Conservation (phyloP, 805 yeast species). For the Spathaspora hagerdaliae region DNA sequence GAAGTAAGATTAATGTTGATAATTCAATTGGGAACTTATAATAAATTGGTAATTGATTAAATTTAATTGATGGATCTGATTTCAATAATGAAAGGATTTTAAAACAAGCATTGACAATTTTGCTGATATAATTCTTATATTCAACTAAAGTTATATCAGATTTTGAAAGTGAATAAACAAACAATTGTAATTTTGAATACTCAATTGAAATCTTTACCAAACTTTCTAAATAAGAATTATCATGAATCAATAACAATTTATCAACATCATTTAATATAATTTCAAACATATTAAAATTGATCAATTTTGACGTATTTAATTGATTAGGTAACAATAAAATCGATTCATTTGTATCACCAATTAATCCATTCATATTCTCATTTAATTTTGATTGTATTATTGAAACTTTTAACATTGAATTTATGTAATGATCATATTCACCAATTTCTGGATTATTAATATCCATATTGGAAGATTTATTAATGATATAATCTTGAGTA, state of each 20-base stretch:
- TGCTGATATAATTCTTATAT: conserved; percentile 23
- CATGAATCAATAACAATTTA: conserved; percentile 4
- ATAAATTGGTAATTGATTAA: conserved; percentile 37
- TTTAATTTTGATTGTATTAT: conserved; percentile 37
- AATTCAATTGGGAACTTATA: conserved; percentile 36
- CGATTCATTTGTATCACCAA: conserved; percentile 14
- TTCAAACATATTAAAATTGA: conserved; percentile 42
- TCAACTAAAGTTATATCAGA: conserved; percentile 21
- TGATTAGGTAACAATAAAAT: conserved; percentile 9
- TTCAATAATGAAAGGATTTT: conserved; percentile 20
- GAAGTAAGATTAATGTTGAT: conserved; percentile 25
- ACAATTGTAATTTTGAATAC: conserved; percentile 36
- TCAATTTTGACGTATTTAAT: conserved; percentile 25
- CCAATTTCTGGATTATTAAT: background rate
- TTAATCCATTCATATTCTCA: conserved; percentile 32
- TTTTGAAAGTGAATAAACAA: conserved; percentile 28
- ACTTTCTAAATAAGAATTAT: conserved; percentile 17
- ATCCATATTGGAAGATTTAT: conserved; percentile 27
- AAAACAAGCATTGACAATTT: conserved; percentile 25
- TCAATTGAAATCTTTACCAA: conserved; percentile 30
- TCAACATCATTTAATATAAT: conserved; percentile 30
- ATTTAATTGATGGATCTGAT: conserved; percentile 4
- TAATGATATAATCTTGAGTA: conserved; percentile 35
- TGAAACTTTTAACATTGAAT: conserved; percentile 26
- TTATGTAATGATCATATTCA: conserved; percentile 18